Evolutionary conservation across 2,329 filamentous ascomycete species (phyloP).

Genomic region (Metarhizium rileyi): DNA sequence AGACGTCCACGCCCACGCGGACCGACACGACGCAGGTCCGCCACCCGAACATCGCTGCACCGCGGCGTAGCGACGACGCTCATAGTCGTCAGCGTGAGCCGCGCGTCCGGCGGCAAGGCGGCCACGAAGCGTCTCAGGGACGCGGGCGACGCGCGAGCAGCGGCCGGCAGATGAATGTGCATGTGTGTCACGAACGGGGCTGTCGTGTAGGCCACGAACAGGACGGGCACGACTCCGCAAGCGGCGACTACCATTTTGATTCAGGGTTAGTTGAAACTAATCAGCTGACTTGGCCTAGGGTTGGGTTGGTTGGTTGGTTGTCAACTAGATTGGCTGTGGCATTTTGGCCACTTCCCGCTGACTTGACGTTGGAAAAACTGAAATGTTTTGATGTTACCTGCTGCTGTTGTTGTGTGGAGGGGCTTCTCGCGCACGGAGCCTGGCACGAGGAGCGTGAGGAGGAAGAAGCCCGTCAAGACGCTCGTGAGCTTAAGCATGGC

Average conservation of each 20-base stretch:
- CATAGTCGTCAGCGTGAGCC: slow-evolving; percentile 45
- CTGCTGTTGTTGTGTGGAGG: slow-evolving; percentile 23
- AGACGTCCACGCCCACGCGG: slow-evolving; percentile 19
- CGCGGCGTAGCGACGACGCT: slow-evolving; percentile 45
- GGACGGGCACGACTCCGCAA: slow-evolving; percentile 54
- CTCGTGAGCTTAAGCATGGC: slow-evolving; percentile 63
- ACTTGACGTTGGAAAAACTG: no score
- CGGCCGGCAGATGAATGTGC: slow-evolving; percentile 56
- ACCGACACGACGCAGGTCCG: slow-evolving; percentile 22
- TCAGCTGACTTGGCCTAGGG: no score
- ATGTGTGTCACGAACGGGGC: slow-evolving; percentile 65
- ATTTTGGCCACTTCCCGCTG: no score
- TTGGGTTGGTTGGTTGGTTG: no score
- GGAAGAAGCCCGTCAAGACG: slow-evolving; percentile 58
- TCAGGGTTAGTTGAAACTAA: no score
- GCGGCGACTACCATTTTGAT: no score
- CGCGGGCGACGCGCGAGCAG: slow-evolving; percentile 51
- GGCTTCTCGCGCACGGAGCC: slow-evolving; percentile 37
- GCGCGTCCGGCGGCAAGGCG: slow-evolving; percentile 33
- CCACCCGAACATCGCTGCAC: slow-evolving; percentile 31
- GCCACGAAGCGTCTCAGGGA: slow-evolving; percentile 43
- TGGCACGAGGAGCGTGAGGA: slow-evolving; percentile 56
- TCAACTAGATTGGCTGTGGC: no score
- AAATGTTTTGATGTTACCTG: slow-evolving; percentile 19
- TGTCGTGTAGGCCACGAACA: slow-evolving; percentile 54